Evolutionary conservation across 331 rosid genomes (phyloP).

Genomic region (Saraca asoca): DNA sequence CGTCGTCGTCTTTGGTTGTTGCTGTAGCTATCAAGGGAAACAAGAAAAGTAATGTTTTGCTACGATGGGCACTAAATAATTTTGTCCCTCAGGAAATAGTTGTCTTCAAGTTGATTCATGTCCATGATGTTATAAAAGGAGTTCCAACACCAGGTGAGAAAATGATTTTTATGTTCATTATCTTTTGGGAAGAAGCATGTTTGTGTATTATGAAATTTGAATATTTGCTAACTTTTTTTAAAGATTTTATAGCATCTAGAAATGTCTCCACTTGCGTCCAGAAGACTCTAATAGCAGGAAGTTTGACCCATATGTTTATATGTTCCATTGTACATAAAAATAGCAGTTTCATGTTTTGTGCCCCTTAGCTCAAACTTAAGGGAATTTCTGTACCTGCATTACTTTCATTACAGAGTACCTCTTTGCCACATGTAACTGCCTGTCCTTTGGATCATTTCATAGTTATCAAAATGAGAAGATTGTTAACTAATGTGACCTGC

Average conservation of each 20-base stretch:
- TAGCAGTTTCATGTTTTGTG: background rate
- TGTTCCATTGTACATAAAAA: background rate
- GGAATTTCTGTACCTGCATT: slow-evolving; percentile 1
- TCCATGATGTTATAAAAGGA: slow-evolving; percentile 53
- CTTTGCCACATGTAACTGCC: too few species aligned
- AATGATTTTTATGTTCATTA: slow-evolving; percentile 21
- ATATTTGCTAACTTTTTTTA: background rate
- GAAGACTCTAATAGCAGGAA: too few species aligned
- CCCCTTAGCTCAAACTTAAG: background rate
- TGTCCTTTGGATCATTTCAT: slow-evolving; percentile 9
- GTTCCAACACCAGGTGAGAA: slow-evolving; percentile 86
- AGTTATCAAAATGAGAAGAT: slow-evolving; percentile 7
- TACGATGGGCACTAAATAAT: slow-evolving; percentile 82
- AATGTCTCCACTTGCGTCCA: too few species aligned
- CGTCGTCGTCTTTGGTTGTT: slow-evolving; percentile 46
- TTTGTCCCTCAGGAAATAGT: slow-evolving; percentile 74
- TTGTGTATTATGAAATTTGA: slow-evolving; percentile 22
- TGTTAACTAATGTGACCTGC: slow-evolving; percentile 1
- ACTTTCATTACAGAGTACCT: slow-evolving; percentile 5
- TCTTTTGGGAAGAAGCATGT: background rate
- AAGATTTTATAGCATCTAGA: background rate
- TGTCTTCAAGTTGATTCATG: slow-evolving; percentile 73
- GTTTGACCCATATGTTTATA: background rate
- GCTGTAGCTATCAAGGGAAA: slow-evolving; percentile 82
- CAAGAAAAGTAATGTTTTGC: slow-evolving; percentile 72